phyloP scores from a whole-genome alignment of 441 rosid genomes.

The Viola pubescens region DNA sequence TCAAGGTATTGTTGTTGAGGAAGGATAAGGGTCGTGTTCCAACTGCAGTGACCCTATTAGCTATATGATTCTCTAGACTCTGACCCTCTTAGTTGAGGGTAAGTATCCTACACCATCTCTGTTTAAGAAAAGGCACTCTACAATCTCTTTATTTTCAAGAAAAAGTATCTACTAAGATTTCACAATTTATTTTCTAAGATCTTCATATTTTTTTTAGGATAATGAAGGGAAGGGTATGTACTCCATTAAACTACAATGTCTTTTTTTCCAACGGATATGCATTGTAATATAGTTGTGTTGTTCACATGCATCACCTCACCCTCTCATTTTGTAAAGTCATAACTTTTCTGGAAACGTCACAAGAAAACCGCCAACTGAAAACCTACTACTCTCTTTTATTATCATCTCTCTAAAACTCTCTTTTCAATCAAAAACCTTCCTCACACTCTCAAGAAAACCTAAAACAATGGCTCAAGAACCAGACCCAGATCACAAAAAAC shows the following conservation, averaged over 20 bases:
- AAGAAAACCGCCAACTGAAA: constrained; percentile 23
- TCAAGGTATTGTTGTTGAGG: too few species aligned
- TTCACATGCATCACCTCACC: constrained; percentile 38
- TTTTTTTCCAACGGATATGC: background rate
- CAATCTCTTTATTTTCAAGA: too few species aligned
- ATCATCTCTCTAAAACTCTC: background rate
- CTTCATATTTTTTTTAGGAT: background rate
- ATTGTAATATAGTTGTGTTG: background rate
- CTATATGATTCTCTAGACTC: too few species aligned
- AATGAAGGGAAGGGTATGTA: too few species aligned
- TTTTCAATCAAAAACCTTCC: background rate
- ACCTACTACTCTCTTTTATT: constrained; percentile 9
- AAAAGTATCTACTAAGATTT: too few species aligned
- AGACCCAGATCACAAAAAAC: constrained; percentile 20
- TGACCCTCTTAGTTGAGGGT: too few species aligned
- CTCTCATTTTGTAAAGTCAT: constrained; percentile 49
- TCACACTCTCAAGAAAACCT: background rate
- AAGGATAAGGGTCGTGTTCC: too few species aligned
- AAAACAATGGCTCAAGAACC: constrained; percentile 28
- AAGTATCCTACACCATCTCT: too few species aligned
- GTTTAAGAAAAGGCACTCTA: too few species aligned
- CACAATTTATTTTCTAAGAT: too few species aligned
- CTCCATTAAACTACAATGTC: background rate
- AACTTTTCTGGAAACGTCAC: constrained; percentile 73
- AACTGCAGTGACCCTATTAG: too few species aligned